Evolutionary conservation across 176 grass and related monocot species (phyloP).

Genomic region (Triticum urartu): DNA sequence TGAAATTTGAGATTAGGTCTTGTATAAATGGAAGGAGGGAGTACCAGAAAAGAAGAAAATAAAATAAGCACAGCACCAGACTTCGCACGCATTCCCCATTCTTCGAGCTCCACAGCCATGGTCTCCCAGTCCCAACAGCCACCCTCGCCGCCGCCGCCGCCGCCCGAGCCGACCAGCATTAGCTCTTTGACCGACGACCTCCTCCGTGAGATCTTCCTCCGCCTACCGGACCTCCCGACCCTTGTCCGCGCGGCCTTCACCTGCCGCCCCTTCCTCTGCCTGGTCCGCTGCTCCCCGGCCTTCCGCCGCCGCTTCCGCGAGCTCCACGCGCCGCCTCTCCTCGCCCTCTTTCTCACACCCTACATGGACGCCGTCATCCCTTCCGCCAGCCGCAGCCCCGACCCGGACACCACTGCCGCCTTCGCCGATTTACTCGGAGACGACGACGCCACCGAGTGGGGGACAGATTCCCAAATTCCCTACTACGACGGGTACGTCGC

Average conservation of each 20-base stretch:
- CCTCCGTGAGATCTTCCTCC: not conserved
- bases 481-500: not conserved
- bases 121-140: not conserved
- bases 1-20: no score
- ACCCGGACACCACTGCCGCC: not conserved
- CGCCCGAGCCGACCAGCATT: not conserved
- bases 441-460: not conserved
- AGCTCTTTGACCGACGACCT: not conserved
- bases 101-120: not conserved
- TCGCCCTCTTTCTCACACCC: not conserved
- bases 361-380: not conserved
- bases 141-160: not conserved
- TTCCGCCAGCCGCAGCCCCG: not conserved
- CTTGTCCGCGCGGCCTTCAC: not conserved
- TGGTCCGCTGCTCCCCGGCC: no score
- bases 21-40: no score
- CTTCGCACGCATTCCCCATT: not conserved
- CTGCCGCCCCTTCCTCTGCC: not conserved
- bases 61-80: not conserved
- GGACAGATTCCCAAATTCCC: not conserved
- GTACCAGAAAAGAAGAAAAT: no score
- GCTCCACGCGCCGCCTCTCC: not conserved
- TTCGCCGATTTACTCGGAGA: not conserved
- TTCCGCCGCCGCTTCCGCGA: not conserved
- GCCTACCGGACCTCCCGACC: not conserved